Evolutionary conservation across 2,329 filamentous ascomycete species (phyloP).

Genomic region (Pseudocercospora macadamiae): DNA sequence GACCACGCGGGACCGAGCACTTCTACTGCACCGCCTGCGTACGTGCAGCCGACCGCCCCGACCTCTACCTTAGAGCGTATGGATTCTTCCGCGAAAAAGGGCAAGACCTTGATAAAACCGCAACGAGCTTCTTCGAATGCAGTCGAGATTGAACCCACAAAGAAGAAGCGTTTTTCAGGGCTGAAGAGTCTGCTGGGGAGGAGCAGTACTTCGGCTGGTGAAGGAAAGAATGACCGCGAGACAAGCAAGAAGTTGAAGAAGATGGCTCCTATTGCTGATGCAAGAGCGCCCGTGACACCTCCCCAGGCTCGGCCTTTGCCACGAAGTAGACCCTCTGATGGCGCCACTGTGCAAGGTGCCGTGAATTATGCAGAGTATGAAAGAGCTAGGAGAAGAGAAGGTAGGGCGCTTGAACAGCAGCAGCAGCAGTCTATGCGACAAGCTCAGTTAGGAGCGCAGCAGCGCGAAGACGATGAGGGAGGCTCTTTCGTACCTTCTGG

Average conservation of each 20-base stretch:
- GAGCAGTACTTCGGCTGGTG: constrained; percentile 37
- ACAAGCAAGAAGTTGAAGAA: constrained; percentile 15
- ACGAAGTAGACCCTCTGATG: constrained; percentile 4
- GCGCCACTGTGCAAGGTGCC: constrained; percentile 13
- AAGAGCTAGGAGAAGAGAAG: background rate
- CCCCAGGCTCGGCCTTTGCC: constrained; percentile 7
- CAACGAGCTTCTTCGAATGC: constrained; percentile 34
- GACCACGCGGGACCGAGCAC: background rate
- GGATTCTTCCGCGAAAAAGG: constrained; percentile 3
- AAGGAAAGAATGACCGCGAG: constrained; percentile 23
- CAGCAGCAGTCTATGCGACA: background rate
- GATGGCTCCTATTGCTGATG: background rate
- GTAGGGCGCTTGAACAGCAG: background rate
- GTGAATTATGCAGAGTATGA: constrained; percentile 14
- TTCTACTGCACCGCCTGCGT: background rate
- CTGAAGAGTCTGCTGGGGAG: constrained; percentile 49
- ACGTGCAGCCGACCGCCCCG: background rate
- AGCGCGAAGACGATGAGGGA: background rate
- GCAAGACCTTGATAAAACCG: constrained; percentile 34
- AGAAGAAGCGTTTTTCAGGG: constrained; percentile 51
- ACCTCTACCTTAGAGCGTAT: background rate
- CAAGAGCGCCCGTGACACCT: background rate
- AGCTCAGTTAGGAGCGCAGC: background rate
- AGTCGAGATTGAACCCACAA: constrained; percentile 29
- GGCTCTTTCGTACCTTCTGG: background rate